Evolutionary conservation across 257 asterid genomes (phyloP).

Genomic region (Petunia secreta): DNA sequence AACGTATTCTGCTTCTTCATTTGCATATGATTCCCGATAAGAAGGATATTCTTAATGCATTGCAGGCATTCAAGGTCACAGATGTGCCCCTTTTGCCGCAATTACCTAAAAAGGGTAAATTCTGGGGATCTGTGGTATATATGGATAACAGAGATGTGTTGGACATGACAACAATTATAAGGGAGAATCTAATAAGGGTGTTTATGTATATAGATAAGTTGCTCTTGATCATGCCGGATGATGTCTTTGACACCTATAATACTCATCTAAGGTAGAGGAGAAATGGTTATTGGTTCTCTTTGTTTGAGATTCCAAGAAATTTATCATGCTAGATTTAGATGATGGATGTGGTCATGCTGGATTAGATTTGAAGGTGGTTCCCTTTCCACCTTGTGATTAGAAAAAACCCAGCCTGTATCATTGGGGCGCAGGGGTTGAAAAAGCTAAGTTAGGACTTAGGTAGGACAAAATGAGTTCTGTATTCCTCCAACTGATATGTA

Average conservation of each 20-base stretch:
- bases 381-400: background rate
- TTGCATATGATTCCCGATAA: background rate
- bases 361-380: slow-evolving; percentile 12
- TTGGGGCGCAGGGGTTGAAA: background rate
- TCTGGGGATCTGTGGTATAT: slow-evolving; percentile 86
- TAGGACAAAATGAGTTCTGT: background rate
- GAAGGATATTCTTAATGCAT: background rate
- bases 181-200: slow-evolving; percentile 90
- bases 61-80: slow-evolving; percentile 90
- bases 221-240: slow-evolving; percentile 78
- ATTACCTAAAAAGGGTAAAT: slow-evolving; percentile 80
- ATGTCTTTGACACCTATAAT: slow-evolving; percentile 71
- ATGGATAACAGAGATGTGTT: slow-evolving; percentile 68
- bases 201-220: slow-evolving; percentile 84
- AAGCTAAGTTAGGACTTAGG: background rate
- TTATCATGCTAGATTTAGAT: slow-evolving; percentile 1
- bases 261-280: slow-evolving; percentile 65
- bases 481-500: background rate
- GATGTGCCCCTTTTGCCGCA: slow-evolving; percentile 97
- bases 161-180: slow-evolving; percentile 67
- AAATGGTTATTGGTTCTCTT: too few species aligned
- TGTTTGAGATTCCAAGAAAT: background rate
- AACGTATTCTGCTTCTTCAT: background rate
- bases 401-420: background rate
- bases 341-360: slow-evolving; percentile 13